Evolutionary conservation across 2,329 filamentous ascomycete genomes (phyloP), one percentile per base, ranked within the genome.

Genomic region (Dothideomycetes sp.): DNA sequence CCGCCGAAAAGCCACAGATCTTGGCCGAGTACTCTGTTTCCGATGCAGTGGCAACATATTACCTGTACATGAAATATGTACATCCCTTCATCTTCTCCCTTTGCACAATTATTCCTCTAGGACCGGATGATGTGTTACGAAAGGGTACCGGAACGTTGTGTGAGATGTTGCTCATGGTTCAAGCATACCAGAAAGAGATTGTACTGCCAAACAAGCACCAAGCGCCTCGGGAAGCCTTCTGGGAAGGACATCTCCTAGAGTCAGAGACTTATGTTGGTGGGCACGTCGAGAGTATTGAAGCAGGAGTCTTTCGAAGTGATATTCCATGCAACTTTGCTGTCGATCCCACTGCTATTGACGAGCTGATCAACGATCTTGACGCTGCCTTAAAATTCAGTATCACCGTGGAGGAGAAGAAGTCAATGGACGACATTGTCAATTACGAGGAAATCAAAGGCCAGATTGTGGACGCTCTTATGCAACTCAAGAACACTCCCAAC

Each of bases 31-130:
- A 98, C 64, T 98, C 93, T 0, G 91, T 98, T 33, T 98, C 93
- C 53, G 93, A 98, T 70, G 93, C 93, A 8, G 91, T 98, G 37
- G 91, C 91, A 16, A 98, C 91, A 0, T 98, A 98, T 59, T 98
- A 98, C 57, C 68, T 98, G 46, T 98, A 98, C 72, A 98, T 98
- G 93, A 98, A 98, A 80, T 98, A 98, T 60, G 85, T 98, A n/a
- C 91, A 98, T 59, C 91, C 91, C 3, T 98, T 98, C 68, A 91
- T 98, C 59, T 98, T 98, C 71, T 96, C 93, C 1, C 69, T 98
- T 0, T 98, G 91, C 63, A 98, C 88, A 1, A 95, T 98, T 64
- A 71, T 98, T 58, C 91, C 91, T 0, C 72, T 98, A 1, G 86
- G 85, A 33, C 86, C 88, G 24, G 89, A 98, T 54, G 91, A 96